phyloP scores from a whole-genome alignment of 2,329 filamentous ascomycete genomes.

The Exserohilum turcica region DNA sequence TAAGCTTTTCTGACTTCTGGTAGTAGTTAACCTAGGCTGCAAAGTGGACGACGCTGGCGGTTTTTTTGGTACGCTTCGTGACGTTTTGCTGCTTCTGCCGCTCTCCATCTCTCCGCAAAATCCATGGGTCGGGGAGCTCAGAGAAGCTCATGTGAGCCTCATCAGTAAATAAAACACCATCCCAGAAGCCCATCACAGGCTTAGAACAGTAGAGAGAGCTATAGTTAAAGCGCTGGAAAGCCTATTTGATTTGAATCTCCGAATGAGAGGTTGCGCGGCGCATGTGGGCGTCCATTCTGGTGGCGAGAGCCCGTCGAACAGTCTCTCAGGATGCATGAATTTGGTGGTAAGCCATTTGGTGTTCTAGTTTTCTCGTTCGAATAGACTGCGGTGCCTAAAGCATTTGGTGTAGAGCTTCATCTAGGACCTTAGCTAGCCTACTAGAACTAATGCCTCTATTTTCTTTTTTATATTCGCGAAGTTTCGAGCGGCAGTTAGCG shows the following conservation, averaged over 20 bases:
- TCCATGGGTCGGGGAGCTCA: neutral
- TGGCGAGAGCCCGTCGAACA: neutral
- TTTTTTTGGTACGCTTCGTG: neutral
- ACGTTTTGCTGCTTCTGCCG: neutral
- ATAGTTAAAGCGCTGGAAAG: too few relatives aligned
- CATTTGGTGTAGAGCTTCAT: neutral
- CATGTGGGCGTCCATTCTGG: too few relatives aligned
- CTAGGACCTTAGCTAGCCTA: neutral
- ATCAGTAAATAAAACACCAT: neutral
- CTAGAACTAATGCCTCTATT: neutral
- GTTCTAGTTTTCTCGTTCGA: neutral
- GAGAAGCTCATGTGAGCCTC: neutral
- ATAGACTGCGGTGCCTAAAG: neutral
- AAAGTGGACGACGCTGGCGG: conserved; percentile 3
- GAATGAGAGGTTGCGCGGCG: too few relatives aligned
- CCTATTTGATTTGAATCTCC: too few relatives aligned
- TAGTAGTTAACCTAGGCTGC: conserved; percentile 8
- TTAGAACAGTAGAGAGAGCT: too few relatives aligned
- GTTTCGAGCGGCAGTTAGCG: neutral
- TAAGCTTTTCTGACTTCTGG: neutral
- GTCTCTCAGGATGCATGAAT: neutral
- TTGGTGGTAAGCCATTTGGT: neutral
- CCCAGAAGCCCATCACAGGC: neutral
- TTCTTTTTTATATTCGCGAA: neutral
- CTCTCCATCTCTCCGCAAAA: neutral